Evolutionary conservation across 495 filamentous ascomycete species (phyloP), one percentile per base, ranked within the genome.

Genomic region (Penicillium argentinense): DNA sequence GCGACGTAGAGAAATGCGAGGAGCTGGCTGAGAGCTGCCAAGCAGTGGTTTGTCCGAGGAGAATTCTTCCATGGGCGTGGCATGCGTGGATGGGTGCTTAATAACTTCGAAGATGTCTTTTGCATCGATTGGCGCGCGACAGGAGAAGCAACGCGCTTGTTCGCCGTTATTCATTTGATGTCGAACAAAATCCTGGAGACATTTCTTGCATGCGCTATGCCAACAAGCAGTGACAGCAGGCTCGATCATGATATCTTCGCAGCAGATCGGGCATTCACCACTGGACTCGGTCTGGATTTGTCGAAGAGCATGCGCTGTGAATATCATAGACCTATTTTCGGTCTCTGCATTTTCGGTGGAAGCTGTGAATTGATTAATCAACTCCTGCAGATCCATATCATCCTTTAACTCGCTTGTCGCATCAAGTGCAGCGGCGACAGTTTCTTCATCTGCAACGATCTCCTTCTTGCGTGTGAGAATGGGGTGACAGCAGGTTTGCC

Each of bases 181-280:
- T 51, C 82, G 81, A 49, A 98, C 91, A 58, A 91, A 95, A 54
- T 90, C 83, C 3, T 88, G 67, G 18, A 96, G 75, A 56, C 93
- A 98, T 34, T 88, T 83, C 66, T 93, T 95, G 75, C 93, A 98
- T 2, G 93, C 91, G 17, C 87, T 89, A 65, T 98, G 93, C 88
- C 92, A 97, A 68, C 93, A 98, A 0, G 89, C 87, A 0, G 93
- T 96, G 1, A 98, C 92, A 1, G 88, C 85, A 47, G 95, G 91
- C 33, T 96, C 86, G 33, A 86, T 80, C 89, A 97, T 96, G 5
- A 90, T 90, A 62, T 96, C 93, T 60, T 96, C 91, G 6, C 87
- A 79, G 68, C 93, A 98, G 48, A 98, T 88, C 6, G 93, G 91
- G 59, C 93, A 98, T 67, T 98, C 93, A 40, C 86, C 86, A 33